Percentiles rank a stretch among this genome's conserved stretches.
These are phyloP conservation scores for Cytospora leucostoma DNA, from an alignment of 2,329 filamentous ascomycete species.

Conservation along the genomic window DNA sequence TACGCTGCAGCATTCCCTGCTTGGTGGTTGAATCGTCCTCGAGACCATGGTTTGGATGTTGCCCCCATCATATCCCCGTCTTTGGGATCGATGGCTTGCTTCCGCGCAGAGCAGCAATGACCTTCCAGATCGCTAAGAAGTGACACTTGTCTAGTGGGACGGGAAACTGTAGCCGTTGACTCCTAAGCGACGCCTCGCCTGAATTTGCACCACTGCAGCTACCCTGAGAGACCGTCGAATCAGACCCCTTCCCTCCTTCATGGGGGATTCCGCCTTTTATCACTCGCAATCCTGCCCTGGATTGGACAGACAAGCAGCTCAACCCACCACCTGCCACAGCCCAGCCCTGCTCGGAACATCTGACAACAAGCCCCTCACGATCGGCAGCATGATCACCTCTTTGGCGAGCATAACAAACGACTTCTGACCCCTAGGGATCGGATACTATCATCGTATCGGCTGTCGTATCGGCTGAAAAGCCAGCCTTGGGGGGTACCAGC, in stretches of 20 bases:
- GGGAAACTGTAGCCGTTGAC: neutral
- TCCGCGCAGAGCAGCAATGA: conserved; percentile 14
- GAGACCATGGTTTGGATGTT: neutral
- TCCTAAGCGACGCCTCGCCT: neutral
- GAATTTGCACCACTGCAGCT: neutral
- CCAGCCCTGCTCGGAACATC: neutral
- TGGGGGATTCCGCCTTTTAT: neutral
- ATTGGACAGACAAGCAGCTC: neutral
- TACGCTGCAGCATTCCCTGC: neutral
- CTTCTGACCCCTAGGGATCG: conserved; percentile 2
- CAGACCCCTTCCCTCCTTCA: neutral
- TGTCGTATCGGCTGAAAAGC: conserved; percentile 7
- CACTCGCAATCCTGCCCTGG: neutral
- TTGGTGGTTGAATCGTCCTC: conserved; percentile 3
- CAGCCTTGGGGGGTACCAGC: neutral
- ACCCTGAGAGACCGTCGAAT: neutral
- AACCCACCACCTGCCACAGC: neutral
- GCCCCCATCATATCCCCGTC: neutral
- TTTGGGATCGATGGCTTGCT: conserved; percentile 1
- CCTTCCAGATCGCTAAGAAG: conserved; percentile 5
- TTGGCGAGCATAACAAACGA: neutral
- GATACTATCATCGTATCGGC: neutral
- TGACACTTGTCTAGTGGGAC: neutral
- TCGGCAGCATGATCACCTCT: neutral
- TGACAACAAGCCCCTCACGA: neutral